Evolutionary conservation across 805 yeast species (phyloP), one percentile per base, ranked within the genome.

Genomic region (Kazachstania africana): DNA sequence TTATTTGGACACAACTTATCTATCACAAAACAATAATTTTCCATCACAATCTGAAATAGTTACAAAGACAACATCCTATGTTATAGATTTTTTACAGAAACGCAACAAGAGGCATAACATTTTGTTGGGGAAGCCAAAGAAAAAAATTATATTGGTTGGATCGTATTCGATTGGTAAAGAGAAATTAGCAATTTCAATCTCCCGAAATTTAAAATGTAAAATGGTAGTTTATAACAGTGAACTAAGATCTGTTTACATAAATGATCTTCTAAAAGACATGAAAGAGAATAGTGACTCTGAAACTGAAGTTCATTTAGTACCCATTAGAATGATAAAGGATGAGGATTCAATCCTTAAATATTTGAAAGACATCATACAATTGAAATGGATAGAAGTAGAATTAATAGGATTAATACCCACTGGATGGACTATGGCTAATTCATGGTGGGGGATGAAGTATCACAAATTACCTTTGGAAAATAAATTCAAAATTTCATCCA

Each of bases 101-200:
- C 18, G 12, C n/a, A 19, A 24, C 14, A 18, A 16, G n/a, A 6
- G 12, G 1, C n/a, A 13, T 18, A 25, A 25, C 10, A 25, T 13
- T 13, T 8, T 8, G 6, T 34, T 29, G 9, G 15, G 28, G 8
- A 10, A 4, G 12, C 32, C 32, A 5, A 16, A 16, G 4, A 39
- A 37, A 16, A 36, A 37, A 15, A 35, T 53, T 16, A 45, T 52
- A 26, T 33, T 81, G 8, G 75, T 91, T 12, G 97, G 97, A 0
- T 76, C 95, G 0, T 91, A 91, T 53, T 71, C 87, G 2, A 85
- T 91, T 24, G 98, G 98, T 3, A 91, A 91, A 50, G 98, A 91
- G 50, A 70, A 78, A 35, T 52, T 91, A 18, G 96, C 95, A 0
- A 54, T 82, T 6, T 61, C 70, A 1, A 58, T 81, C 9, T 80